Evolutionary conservation across 148 eudicot genomes (phyloP).

Genomic region (Limonium bicolor): DNA sequence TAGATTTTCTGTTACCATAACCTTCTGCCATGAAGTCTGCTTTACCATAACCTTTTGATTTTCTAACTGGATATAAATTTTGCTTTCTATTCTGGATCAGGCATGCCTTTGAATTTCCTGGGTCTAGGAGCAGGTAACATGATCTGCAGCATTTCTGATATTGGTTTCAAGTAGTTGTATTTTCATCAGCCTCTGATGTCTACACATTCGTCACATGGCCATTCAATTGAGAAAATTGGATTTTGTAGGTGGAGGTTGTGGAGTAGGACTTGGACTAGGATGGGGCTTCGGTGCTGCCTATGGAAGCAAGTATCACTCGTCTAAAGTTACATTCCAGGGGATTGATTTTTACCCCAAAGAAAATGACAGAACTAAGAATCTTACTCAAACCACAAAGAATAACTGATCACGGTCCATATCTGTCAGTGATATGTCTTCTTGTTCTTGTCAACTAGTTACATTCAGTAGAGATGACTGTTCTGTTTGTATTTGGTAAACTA

Average conservation of each 20-base stretch:
- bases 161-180: no score
- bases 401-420: no score
- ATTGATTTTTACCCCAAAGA: constrained; percentile 20
- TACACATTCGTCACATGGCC: background rate
- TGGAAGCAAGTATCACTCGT: constrained; percentile 51
- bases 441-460: no score
- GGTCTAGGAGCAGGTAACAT: constrained; percentile 84
- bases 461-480: no score
- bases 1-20: no score
- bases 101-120: constrained; percentile 52
- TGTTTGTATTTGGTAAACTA: no score
- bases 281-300: constrained; percentile 76
- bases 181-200: no score
- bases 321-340: constrained; percentile 46
- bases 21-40: no score
- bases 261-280: constrained; percentile 70
- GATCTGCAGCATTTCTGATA: no score
- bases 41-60: no score
- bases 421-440: no score
- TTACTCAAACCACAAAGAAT: constrained; percentile 9
- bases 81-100: constrained; percentile 24
- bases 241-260: constrained; percentile 70
- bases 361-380: constrained; percentile 12
- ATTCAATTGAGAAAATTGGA: background rate
- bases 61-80: no score